Evolutionary conservation across 495 filamentous ascomycete genomes (phyloP).

Genomic region (Penicillium verhagenii): DNA sequence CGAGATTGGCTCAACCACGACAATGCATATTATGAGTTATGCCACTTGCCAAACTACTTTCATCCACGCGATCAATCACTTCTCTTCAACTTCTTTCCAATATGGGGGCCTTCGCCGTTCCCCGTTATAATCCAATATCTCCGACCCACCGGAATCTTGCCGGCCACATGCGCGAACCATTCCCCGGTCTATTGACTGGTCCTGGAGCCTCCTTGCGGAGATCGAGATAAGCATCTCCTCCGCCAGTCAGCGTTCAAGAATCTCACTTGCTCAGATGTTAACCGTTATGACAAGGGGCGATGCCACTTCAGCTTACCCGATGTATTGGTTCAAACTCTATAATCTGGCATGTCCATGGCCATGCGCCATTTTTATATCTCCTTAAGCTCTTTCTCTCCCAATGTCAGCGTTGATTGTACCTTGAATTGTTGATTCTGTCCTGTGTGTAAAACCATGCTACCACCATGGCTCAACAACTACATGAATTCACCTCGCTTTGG

Average conservation of each 20-base stretch:
- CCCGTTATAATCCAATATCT: neutral
- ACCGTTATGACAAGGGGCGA: neutral
- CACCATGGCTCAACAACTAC: slow-evolving; percentile 23
- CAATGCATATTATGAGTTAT: neutral
- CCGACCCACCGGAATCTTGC: neutral
- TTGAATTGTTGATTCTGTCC: neutral
- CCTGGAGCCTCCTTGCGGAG: slow-evolving; percentile 25
- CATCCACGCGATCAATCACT: slow-evolving; percentile 6
- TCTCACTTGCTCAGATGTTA: neutral
- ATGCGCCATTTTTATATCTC: slow-evolving; percentile 4
- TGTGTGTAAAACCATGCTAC: slow-evolving; percentile 20
- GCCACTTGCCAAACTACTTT: too few relatives aligned
- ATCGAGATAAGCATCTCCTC: slow-evolving; percentile 35
- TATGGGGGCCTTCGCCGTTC: slow-evolving; percentile 1
- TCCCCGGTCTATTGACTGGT: slow-evolving; percentile 16
- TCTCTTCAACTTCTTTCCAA: slow-evolving; percentile 6
- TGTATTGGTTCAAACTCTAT: neutral
- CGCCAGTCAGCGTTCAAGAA: slow-evolving; percentile 14
- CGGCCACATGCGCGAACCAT: neutral
- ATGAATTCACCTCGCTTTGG: slow-evolving; percentile 56
- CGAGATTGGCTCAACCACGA: slow-evolving; percentile 16
- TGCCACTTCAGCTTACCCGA: neutral
- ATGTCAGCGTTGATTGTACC: neutral
- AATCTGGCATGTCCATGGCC: neutral
- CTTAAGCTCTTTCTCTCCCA: neutral